Evolutionary conservation across 768 basidiomycete species (phyloP).

Genomic region (Suillus ampliporus): DNA sequence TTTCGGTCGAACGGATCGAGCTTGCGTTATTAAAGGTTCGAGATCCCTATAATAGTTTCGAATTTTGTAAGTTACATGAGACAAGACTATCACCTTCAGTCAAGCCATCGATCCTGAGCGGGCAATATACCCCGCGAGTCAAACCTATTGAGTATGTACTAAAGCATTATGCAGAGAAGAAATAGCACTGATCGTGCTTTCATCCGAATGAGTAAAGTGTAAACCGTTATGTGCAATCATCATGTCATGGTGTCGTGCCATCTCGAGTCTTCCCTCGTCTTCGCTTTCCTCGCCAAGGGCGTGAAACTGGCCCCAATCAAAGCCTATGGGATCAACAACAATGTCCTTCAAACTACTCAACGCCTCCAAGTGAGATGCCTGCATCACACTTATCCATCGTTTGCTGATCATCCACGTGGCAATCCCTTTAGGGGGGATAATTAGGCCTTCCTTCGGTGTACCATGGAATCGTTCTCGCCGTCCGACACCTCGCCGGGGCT

Average conservation of each 20-base stretch:
- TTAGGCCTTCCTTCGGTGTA: slow-evolving; percentile 57
- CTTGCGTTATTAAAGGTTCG: too few relatives aligned
- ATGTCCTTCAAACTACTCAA: slow-evolving; percentile 46
- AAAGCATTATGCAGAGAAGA: slow-evolving; percentile 22
- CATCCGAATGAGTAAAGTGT: slow-evolving; percentile 20
- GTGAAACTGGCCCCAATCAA: slow-evolving; percentile 55
- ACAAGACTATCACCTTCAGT: neutral
- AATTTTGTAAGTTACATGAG: too few relatives aligned
- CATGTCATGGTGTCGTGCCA: slow-evolving; percentile 8
- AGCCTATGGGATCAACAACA: slow-evolving; percentile 52
- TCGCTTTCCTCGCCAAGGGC: slow-evolving; percentile 65
- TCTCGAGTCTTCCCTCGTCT: slow-evolving; percentile 33
- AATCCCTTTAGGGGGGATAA: slow-evolving; percentile 67
- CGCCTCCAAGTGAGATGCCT: slow-evolving; percentile 53
- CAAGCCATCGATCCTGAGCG: neutral
- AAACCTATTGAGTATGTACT: slow-evolving; percentile 3
- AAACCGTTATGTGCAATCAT: slow-evolving; percentile 12
- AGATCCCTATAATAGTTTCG: too few relatives aligned
- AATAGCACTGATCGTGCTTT: slow-evolving; percentile 11
- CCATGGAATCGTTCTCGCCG: slow-evolving; percentile 61
- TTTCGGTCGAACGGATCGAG: too few relatives aligned
- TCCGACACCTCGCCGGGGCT: slow-evolving; percentile 63
- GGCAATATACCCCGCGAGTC: too few relatives aligned
- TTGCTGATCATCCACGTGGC: slow-evolving; percentile 80
- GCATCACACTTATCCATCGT: slow-evolving; percentile 57